These are phyloP conservation scores for Agroathelia rolfsii DNA, from an alignment of 1,284 basidiomycete genomes.

Conservation along the genomic window DNA sequence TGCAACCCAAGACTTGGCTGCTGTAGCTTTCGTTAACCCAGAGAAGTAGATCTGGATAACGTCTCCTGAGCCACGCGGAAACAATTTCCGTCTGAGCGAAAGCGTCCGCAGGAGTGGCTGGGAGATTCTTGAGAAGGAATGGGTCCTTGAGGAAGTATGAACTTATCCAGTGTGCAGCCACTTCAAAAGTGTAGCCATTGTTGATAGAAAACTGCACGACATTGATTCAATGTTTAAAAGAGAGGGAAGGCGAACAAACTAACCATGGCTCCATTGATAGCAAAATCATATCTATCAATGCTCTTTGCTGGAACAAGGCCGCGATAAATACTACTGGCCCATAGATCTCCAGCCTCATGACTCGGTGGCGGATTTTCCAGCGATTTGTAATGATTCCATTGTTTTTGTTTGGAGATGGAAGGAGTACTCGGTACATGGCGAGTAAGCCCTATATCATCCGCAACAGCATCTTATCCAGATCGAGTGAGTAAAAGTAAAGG, in stretches of 20 bases:
- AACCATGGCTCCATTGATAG: slow-evolving; percentile 50
- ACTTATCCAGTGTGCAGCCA: slow-evolving; percentile 16
- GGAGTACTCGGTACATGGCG: slow-evolving; percentile 19
- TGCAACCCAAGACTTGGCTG: slow-evolving; percentile 11
- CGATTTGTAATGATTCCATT: slow-evolving; percentile 26
- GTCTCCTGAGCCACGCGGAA: slow-evolving; percentile 11
- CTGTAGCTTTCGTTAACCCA: slow-evolving; percentile 16
- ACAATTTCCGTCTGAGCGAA: slow-evolving; percentile 7
- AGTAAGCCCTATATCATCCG: slow-evolving; percentile 28
- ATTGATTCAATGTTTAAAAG: slow-evolving; percentile 13
- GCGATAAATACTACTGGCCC: slow-evolving; percentile 37
- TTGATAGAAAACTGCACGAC: slow-evolving; percentile 41
- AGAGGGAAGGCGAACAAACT: slow-evolving; percentile 11
- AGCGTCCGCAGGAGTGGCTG: slow-evolving; percentile 11
- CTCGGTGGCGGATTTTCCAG: slow-evolving; percentile 18
- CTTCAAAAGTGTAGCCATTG: slow-evolving; percentile 17
- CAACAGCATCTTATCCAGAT: slow-evolving; percentile 31
- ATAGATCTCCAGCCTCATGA: slow-evolving; percentile 16
- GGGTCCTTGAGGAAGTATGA: slow-evolving; percentile 15
- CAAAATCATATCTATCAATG: slow-evolving; percentile 42
- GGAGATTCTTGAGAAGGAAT: slow-evolving; percentile 13
- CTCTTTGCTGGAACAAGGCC: slow-evolving; percentile 49
- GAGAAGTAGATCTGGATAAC: slow-evolving; percentile 12
- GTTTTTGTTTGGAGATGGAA: slow-evolving; percentile 10
- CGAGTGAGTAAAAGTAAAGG: slow-evolving; percentile 7